Percentiles rank a stretch among this genome's conserved stretches.
phyloP scores from a whole-genome alignment of 140 eudicot species.

The Senecio squalidus region DNA sequence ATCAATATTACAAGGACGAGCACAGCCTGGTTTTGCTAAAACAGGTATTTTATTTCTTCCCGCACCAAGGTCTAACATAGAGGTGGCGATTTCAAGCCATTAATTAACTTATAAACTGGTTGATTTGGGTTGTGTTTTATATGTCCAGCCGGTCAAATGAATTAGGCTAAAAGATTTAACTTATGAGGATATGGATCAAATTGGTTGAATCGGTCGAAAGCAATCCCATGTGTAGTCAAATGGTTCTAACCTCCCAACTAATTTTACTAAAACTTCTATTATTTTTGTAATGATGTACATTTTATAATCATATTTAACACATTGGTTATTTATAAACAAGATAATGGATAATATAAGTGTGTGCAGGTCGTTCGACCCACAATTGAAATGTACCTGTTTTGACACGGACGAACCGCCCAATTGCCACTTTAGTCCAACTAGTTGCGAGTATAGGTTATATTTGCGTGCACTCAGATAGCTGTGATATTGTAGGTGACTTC shows the following conservation, averaged over 20 bases:
- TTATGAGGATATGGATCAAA: not conserved
- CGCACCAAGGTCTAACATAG: too few relatives aligned
- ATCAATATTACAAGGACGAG: constrained; percentile 66
- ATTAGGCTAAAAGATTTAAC: not conserved
- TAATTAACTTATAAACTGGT: not conserved
- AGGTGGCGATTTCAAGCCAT: not conserved
- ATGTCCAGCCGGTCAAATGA: not conserved
- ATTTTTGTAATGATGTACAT: too few relatives aligned
- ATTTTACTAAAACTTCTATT: too few relatives aligned
- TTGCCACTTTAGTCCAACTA: too few relatives aligned
- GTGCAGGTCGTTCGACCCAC: too few relatives aligned
- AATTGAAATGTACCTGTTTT: too few relatives aligned
- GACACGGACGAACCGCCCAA: too few relatives aligned
- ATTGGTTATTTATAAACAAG: too few relatives aligned
- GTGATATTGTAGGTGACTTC: constrained; percentile 53
- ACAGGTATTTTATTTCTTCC: constrained; percentile 21
- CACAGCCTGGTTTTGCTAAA: constrained; percentile 50
- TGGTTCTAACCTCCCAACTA: too few relatives aligned
- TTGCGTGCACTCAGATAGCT: not conserved
- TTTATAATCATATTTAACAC: too few relatives aligned
- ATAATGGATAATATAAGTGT: too few relatives aligned
- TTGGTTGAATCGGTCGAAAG: not conserved
- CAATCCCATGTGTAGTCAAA: not conserved
- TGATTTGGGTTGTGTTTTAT: not conserved
- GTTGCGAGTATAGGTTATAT: not conserved